Evolutionary conservation across 2,329 filamentous ascomycete genomes (phyloP), one percentile per base, ranked within the genome.

Genomic region (Pestalotiopsis sp.): DNA sequence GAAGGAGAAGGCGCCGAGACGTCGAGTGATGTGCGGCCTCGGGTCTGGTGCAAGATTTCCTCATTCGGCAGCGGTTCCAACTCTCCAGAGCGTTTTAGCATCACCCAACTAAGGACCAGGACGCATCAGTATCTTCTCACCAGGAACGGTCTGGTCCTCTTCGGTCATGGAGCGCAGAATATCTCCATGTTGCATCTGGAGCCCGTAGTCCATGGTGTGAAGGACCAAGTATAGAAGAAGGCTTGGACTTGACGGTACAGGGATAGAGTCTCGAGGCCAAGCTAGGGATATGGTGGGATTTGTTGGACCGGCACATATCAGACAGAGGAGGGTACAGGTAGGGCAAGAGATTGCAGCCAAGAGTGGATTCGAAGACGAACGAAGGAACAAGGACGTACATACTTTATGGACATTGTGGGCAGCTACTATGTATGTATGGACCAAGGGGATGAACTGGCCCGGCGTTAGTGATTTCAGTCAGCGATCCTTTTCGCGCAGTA

Each of bases 11-110:
- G 89, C 25, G 92, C 90, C 69, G 93, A 90, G 69, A 98, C 81
- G 66, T 91, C 90, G 70, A 97, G 86, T 72, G 88, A 90, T 75
- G 95, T 94, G 72, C 95, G 91, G 64, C 92, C 90, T 68, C 93
- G 91, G 60, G 94, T 94, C 73, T 90, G 92, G 81, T 93, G 93
- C 69, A 97, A 87, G 71, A 93, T 90, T 74, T 90, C 90, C 83
- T 98, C 95, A 78, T 92, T 91, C 59, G 93, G 93, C 61, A 98
- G 88, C 76, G 92, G 93, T 77, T 97, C 91, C 81, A 97, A 96
- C 69, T 91, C 90, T 73, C 86, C 85, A 55, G 83, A 79, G 77
- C 92, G 88, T 77, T 92, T 90, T 76, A 97, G 90, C 95, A 98
- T 98, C 60, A 98, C 95, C 95, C 95, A 98, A 76, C 87, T 90